phyloP scores from a whole-genome alignment of 148 eudicot genomes.

The Cornus controversa region DNA sequence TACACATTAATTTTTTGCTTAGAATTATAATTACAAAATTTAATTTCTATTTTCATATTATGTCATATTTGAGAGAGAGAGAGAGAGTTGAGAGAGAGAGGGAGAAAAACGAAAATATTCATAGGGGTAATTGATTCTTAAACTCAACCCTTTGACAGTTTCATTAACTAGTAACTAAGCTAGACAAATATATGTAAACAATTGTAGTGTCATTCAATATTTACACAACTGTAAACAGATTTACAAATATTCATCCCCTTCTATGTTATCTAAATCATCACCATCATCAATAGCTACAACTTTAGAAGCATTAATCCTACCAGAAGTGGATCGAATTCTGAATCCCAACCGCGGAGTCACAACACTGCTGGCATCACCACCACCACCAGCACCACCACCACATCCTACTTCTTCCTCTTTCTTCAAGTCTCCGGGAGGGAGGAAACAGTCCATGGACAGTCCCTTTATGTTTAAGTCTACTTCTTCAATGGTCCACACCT shows the following conservation, averaged over 20 bases:
- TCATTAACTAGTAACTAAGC: background rate
- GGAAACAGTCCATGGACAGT: conserved; percentile 64
- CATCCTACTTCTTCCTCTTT: conserved; percentile 60
- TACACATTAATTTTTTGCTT: too few species aligned
- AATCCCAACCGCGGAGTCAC: conserved; percentile 10
- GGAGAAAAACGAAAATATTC: too few species aligned
- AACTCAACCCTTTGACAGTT: background rate
- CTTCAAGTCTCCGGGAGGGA: conserved; percentile 79
- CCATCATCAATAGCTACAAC: conserved; percentile 52
- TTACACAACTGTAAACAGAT: conserved; percentile 27
- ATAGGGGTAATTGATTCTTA: background rate
- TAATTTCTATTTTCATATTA: too few species aligned
- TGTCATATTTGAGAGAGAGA: too few species aligned
- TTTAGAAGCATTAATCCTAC: conserved; percentile 42
- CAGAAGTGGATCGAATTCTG: conserved; percentile 20
- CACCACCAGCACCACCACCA: background rate
- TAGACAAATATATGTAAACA: background rate
- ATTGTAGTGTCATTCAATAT: conserved; percentile 11
- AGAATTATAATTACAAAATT: too few species aligned
- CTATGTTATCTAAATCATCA: conserved; percentile 28
- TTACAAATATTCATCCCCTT: conserved; percentile 23
- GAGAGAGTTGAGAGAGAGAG: too few species aligned
- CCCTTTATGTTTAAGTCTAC: conserved; percentile 88
- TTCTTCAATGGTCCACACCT: conserved; percentile 82
- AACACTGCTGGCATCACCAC: conserved; percentile 3